Percentiles rank a stretch among this genome's conserved stretches.
Evolutionary conservation across 179 eudicot genomes (phyloP).

Genomic region (Gypsophila paniculata): DNA sequence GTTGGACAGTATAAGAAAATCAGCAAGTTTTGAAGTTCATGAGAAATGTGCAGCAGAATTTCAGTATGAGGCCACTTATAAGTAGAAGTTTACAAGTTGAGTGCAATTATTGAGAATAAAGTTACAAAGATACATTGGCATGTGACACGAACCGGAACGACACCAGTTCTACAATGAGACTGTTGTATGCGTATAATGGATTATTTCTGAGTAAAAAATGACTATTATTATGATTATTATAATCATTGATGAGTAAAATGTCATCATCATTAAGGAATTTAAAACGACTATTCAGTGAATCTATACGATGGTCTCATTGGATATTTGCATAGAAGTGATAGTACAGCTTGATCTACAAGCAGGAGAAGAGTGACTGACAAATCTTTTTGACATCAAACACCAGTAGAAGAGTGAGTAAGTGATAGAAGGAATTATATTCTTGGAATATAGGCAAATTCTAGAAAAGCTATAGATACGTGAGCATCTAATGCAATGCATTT

Average conservation of each 20-base stretch:
- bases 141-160: not conserved
- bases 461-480: constrained; percentile 8
- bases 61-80: not conserved
- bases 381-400: not conserved
- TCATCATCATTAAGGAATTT: too few relatives aligned
- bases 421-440: not conserved
- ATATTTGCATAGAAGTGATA: too few relatives aligned
- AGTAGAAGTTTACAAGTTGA: constrained; percentile 6
- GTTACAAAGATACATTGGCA: not conserved
- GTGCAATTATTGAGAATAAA: constrained; percentile 13
- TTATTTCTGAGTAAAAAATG: too few relatives aligned
- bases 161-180: too few relatives aligned
- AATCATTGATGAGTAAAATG: too few relatives aligned
- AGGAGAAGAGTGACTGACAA: not conserved
- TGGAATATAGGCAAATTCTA: constrained; percentile 1
- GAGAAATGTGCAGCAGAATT: constrained; percentile 10
- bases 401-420: not conserved
- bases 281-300: too few relatives aligned
- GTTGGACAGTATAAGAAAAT: not conserved
- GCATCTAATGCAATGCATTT: not conserved
- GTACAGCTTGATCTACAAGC: constrained; percentile 11
- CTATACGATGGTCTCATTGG: too few relatives aligned
- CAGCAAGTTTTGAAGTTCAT: not conserved
- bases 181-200: too few relatives aligned
- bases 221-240: too few relatives aligned